These are phyloP conservation scores for Metarhizium sp. DNA, from an alignment of 2,329 filamentous ascomycete species.

Conservation along the genomic window DNA sequence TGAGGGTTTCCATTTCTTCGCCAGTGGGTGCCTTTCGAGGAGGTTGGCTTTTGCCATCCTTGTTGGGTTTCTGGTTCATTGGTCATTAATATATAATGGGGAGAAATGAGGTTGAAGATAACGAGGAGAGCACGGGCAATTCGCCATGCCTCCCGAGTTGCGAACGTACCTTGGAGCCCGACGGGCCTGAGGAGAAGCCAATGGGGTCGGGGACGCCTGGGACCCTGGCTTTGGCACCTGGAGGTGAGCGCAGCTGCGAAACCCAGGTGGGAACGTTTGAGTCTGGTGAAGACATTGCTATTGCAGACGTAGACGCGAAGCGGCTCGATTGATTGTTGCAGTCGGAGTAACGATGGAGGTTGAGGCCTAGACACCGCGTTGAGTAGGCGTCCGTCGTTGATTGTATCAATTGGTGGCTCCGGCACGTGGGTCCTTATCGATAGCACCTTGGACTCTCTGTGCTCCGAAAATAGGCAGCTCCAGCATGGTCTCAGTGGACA, in stretches of 20 bases:
- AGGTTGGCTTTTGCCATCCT: constrained; percentile 36
- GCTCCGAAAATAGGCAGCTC: background rate
- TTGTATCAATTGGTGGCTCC: too few species aligned
- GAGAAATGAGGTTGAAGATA: background rate
- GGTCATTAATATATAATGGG: background rate
- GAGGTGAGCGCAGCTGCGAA: constrained; percentile 63
- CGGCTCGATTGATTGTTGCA: background rate
- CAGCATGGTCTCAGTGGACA: background rate
- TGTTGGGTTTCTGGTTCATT: constrained; percentile 36
- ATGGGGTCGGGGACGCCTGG: constrained; percentile 72
- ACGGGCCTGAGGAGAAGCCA: constrained; percentile 58
- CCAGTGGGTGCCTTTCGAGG: constrained; percentile 58
- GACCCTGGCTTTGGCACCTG: constrained; percentile 56
- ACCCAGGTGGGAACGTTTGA: constrained; percentile 65
- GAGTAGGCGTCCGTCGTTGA: background rate
- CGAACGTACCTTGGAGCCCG: constrained; percentile 45
- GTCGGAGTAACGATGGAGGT: background rate
- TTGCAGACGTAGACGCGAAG: background rate
- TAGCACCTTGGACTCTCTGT: background rate
- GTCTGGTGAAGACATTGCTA: constrained; percentile 21
- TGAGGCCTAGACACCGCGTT: background rate
- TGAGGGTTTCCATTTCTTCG: constrained; percentile 88
- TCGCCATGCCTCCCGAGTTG: background rate
- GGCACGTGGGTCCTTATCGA: constrained; percentile 2
- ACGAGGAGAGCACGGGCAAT: background rate